Evolutionary conservation across 305 asterid genomes (phyloP), one percentile per base, ranked within the genome.

Genomic region (Rubia balearica): DNA sequence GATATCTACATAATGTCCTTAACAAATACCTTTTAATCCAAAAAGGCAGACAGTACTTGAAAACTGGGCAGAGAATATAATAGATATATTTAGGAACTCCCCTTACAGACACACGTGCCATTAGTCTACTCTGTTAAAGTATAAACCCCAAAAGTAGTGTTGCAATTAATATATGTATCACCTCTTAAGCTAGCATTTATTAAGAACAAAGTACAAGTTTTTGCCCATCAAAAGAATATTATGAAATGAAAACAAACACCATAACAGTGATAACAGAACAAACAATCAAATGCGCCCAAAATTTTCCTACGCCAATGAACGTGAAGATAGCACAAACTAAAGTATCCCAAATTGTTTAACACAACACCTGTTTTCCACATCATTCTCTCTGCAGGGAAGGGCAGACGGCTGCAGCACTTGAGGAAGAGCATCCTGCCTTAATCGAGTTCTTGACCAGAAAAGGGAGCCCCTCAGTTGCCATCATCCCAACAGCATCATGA

Each of bases 381-480:
- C 96, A 81, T 94, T 91, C 84, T 96, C 99, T 67, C 99, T 96
- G 49, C 96, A 88, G 69, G 97, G 96, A 49, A 91, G 96, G 67
- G 97, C 99, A 78, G 91, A 91, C 4, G 97, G 97, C 59, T 51
- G 57, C 57, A 51, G 57, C 9, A 51, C 22, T 51, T 51, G 57
- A 1, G 57, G 57, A 7, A 51, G 57, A 51, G 19, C 57, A 51
- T 8, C 16, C 57, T 6, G 57, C 57, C 8, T 21, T 21, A 51
- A 51, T 87, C 12, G 99, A 87, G 75, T 94, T 94, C 84, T 94
- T 94, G 48, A 94, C 86, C 67, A 94, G 96, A 81, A 85, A 69
- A 59, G 88, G 92, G 72, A 88, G 93, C 76, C 99, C 99, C 83
- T 94, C 99, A 43, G 99, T 94, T 73, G 99, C 95, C 89, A 96